These are phyloP conservation scores for Solanum bulbocastanum DNA, from an alignment of 257 asterid species.

Conservation along the genomic window DNA sequence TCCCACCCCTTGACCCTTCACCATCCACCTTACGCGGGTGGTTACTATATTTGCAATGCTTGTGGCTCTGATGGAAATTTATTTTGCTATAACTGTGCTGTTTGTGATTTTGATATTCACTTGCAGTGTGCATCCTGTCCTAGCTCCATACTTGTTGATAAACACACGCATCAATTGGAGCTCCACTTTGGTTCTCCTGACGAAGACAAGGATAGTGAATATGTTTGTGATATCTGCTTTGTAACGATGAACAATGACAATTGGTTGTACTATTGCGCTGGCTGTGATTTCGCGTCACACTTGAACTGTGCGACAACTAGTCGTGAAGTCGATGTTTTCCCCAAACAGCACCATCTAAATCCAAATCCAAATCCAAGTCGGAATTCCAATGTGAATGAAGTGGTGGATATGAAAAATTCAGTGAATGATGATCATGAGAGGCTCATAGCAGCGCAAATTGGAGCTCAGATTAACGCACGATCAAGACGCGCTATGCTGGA, in stretches of 20 bases:
- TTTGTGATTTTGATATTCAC: constrained; percentile 22
- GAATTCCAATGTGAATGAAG: not conserved
- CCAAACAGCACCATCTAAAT: not conserved
- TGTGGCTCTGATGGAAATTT: constrained; percentile 9
- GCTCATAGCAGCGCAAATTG: not conserved
- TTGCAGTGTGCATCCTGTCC: constrained; percentile 10
- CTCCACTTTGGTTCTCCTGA: constrained; percentile 4
- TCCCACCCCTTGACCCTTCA: constrained; percentile 20
- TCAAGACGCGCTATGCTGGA: not conserved
- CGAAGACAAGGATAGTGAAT: not conserved
- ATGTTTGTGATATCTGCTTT: constrained; percentile 2
- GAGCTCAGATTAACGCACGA: not conserved
- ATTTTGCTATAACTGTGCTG: constrained; percentile 15
- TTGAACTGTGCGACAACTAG: not conserved
- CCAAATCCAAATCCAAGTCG: not conserved
- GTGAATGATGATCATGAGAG: not conserved
- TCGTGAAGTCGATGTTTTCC: not conserved
- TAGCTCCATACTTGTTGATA: not conserved
- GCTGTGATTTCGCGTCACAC: constrained; percentile 15
- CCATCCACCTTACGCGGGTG: constrained; percentile 9
- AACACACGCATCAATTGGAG: constrained; percentile 10
- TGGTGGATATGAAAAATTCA: not conserved
- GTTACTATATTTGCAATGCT: constrained; percentile 8
- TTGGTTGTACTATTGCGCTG: constrained; percentile 17
- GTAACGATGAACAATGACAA: not conserved